These are phyloP conservation scores for Centaurea solstitialis DNA, from an alignment of 129 eudicot genomes.

Conservation along the genomic window DNA sequence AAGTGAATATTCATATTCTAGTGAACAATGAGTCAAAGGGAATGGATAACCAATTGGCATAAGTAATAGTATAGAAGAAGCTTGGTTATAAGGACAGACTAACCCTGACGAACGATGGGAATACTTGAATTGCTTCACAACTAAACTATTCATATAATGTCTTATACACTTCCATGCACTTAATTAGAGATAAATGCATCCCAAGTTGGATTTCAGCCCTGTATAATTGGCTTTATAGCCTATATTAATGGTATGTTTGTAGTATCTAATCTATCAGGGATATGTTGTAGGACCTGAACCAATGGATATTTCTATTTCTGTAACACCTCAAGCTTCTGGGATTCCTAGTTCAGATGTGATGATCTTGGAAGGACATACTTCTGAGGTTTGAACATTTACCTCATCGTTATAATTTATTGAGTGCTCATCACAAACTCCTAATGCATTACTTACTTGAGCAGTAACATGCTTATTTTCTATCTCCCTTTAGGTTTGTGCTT, in stretches of 20 bases:
- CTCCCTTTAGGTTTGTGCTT: constrained; percentile 47
- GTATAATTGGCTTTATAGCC: neutral
- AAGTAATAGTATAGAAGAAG: neutral
- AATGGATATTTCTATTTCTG: constrained; percentile 34
- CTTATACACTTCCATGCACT: neutral
- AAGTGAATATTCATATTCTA: neutral
- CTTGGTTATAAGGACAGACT: neutral
- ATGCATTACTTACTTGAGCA: neutral
- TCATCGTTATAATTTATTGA: neutral
- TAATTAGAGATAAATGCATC: neutral
- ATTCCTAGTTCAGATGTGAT: constrained; percentile 41
- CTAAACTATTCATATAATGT: neutral
- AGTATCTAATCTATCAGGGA: constrained; percentile 18
- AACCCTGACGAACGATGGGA: neutral
- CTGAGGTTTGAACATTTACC: constrained; percentile 43
- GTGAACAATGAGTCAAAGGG: neutral
- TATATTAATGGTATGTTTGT: constrained; percentile 2
- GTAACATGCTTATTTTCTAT: neutral
- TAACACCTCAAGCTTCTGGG: constrained; percentile 30
- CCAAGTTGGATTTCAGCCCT: neutral
- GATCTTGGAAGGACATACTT: constrained; percentile 60
- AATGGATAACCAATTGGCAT: constrained; percentile 1
- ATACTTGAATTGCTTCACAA: neutral
- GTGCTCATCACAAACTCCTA: neutral
- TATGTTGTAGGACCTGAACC: constrained; percentile 38